These are phyloP conservation scores for Przewalskia tangutica DNA, from an alignment of 257 asterid genomes.

Conservation along the genomic window DNA sequence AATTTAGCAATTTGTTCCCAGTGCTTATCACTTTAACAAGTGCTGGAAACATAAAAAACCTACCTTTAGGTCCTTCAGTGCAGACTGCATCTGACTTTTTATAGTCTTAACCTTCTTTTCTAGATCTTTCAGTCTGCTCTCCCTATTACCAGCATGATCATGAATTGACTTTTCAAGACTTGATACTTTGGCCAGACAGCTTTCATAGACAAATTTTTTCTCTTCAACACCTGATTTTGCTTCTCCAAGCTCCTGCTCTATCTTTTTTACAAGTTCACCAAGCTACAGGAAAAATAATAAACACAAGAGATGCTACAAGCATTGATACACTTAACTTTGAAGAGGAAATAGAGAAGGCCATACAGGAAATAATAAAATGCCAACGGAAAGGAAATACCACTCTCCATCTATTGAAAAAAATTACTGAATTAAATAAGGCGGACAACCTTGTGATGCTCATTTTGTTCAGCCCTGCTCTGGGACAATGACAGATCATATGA, in stretches of 20 bases:
- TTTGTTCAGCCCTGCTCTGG: slow-evolving; percentile 84
- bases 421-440: background rate
- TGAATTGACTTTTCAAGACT: slow-evolving; percentile 65
- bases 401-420: background rate
- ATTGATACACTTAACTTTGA: background rate
- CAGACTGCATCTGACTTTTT: slow-evolving; percentile 66
- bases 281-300: slow-evolving; percentile 41
- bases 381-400: background rate
- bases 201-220: slow-evolving; percentile 46
- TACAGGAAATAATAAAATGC: background rate
- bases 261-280: slow-evolving; percentile 66
- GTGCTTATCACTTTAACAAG: background rate
- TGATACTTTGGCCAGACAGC: slow-evolving; percentile 60
- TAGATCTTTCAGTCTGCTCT: slow-evolving; percentile 64
- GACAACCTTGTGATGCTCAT: slow-evolving; percentile 94
- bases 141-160: slow-evolving; percentile 78
- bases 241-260: slow-evolving; percentile 73
- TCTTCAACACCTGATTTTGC: slow-evolving; percentile 52
- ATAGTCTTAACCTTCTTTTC: slow-evolving; percentile 69
- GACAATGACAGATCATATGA: slow-evolving; percentile 77
- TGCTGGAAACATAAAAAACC: background rate
- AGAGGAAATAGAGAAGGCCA: background rate
- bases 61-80: slow-evolving; percentile 75
- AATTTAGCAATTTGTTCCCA: background rate
- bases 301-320: background rate